phyloP scores from a whole-genome alignment of 1,284 basidiomycete species.

The Pyrrhoderma noxium region DNA sequence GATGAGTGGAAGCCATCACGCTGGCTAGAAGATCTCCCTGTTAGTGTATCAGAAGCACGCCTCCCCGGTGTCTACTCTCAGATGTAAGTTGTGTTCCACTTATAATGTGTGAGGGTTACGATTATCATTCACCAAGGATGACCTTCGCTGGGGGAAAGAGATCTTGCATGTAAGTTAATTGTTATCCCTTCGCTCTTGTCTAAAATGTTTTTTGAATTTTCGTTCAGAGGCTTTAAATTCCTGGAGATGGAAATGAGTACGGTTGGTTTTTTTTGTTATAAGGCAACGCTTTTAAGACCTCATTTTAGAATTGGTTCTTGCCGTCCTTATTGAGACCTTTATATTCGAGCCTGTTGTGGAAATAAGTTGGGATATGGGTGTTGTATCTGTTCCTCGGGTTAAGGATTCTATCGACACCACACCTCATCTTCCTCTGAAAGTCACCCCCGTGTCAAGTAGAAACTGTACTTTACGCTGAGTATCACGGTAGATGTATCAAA shows the following conservation, averaged over 20 bases:
- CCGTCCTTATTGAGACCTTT: conserved; percentile 13
- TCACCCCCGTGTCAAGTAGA: too few species aligned
- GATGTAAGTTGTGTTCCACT: conserved; percentile 25
- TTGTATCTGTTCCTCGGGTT: conserved; percentile 4
- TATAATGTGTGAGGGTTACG: not conserved
- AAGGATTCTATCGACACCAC: conserved; percentile 9
- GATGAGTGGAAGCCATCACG: conserved; percentile 21
- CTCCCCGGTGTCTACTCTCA: conserved; percentile 31
- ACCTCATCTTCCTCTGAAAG: conserved; percentile 9
- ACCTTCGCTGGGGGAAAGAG: conserved; percentile 28
- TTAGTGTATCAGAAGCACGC: conserved; percentile 20
- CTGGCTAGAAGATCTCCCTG: conserved; percentile 17
- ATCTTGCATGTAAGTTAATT: conserved; percentile 26
- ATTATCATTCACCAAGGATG: conserved; percentile 22
- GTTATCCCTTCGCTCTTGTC: not conserved
- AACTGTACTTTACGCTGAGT: too few species aligned
- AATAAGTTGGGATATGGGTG: conserved; percentile 16
- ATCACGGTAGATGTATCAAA: too few species aligned
- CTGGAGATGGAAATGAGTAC: conserved; percentile 16
- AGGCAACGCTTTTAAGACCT: too few species aligned
- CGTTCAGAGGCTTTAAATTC: conserved; percentile 14
- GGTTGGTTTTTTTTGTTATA: too few species aligned
- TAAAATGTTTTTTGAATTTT: not conserved
- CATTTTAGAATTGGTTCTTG: conserved; percentile 10
- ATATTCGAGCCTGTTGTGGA: conserved; percentile 13